Conservation (phyloP, 2,329 filamentous ascomycete species). For the Amauroascus verrucosus region DNA sequence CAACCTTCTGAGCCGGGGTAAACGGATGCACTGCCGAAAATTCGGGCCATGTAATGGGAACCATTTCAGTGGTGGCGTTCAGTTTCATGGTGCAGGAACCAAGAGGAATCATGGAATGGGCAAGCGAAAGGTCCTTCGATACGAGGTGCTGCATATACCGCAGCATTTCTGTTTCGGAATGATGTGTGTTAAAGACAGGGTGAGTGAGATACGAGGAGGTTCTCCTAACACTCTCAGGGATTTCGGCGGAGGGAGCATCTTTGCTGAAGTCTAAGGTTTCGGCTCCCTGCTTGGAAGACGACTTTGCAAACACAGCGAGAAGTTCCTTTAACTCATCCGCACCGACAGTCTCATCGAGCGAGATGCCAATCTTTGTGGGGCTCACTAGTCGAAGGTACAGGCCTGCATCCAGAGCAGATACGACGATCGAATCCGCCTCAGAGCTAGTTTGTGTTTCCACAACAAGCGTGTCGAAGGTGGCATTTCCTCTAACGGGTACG, state of each 20-base stretch:
- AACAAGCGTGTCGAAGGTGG: conserved; percentile 71
- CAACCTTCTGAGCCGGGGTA: conserved; percentile 51
- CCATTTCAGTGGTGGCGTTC: conserved; percentile 89
- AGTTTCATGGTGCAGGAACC: conserved; percentile 99
- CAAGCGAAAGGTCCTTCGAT: conserved; percentile 85
- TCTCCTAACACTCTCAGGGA: conserved; percentile 52
- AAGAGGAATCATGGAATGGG: conserved; percentile 95
- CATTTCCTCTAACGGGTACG: conserved; percentile 50
- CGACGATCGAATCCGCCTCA: conserved; percentile 43
- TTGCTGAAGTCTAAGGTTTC: conserved; percentile 23
- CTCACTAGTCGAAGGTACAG: conserved; percentile 57
- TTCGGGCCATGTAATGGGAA: conserved; percentile 65
- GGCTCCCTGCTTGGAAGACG: conserved; percentile 29
- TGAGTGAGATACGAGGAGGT: conserved; percentile 72
- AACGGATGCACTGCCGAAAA: conserved; percentile 77
- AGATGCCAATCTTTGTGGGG: conserved; percentile 56
- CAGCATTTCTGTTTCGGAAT: conserved; percentile 88
- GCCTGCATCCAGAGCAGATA: conserved; percentile 41
- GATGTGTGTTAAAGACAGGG: conserved; percentile 87
- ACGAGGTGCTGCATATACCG: conserved; percentile 89
- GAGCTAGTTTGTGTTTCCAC: conserved; percentile 47
- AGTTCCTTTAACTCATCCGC: conserved; percentile 48
- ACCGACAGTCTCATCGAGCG: conserved; percentile 64
- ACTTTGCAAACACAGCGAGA: conserved; percentile 45
- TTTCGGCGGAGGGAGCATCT: conserved; percentile 32